A percentile compares a stretch with the other conserved stretches of the same genome.
Evolutionary conservation across 352 stramenopile species (phyloP).

Genomic region (Globisporangium mamillatum): DNA sequence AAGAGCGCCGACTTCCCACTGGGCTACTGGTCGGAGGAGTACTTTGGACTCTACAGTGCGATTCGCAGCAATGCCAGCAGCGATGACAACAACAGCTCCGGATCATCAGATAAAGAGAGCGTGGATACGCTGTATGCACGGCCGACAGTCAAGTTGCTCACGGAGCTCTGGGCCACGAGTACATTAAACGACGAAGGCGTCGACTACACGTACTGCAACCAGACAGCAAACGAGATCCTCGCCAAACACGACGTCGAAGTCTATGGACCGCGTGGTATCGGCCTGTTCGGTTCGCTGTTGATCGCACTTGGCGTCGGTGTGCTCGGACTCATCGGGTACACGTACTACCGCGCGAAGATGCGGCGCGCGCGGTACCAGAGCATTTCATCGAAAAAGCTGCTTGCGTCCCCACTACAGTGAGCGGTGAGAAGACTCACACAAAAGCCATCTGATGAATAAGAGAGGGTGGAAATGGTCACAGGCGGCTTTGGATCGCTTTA

Average conservation of each 20-base stretch:
- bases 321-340: conserved; percentile 19
- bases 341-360: conserved; percentile 13
- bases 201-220: conserved; percentile 33
- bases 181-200: conserved; percentile 35
- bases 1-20: conserved; percentile 54
- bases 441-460: not conserved
- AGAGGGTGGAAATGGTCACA: no score
- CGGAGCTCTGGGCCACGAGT: conserved; percentile 38
- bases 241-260: conserved; percentile 16
- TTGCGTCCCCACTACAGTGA: not conserved
- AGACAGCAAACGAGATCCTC: not conserved
- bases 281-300: conserved; percentile 19
- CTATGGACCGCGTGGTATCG: conserved; percentile 19
- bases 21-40: conserved; percentile 65
- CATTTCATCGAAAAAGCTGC: conserved; percentile 2
- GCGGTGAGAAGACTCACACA: not conserved
- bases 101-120: conserved; percentile 9
- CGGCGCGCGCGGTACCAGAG: conserved; percentile 26
- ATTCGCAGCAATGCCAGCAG: conserved; percentile 7
- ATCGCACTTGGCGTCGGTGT: conserved; percentile 7
- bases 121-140: conserved; percentile 40
- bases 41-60: conserved; percentile 46
- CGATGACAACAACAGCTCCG: not conserved
- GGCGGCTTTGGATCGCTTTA: no score
- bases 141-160: conserved; percentile 51